Conservation (phyloP, 768 basidiomycete species). For the Serendipita sp. region DNA sequence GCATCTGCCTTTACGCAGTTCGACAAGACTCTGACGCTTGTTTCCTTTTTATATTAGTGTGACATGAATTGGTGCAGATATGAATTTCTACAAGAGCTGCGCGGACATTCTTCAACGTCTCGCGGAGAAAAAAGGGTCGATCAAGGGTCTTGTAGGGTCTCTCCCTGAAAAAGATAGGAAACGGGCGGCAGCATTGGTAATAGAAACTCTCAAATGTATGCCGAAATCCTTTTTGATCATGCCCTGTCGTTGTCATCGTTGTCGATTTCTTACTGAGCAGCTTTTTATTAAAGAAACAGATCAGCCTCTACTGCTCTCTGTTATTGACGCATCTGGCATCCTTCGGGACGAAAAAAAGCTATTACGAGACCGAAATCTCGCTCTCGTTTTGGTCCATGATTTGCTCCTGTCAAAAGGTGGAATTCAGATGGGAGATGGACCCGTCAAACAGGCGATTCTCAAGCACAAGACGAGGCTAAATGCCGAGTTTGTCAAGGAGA, state of each 20-base stretch:
- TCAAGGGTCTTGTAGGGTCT: constrained; percentile 66
- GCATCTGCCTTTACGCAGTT: constrained; percentile 5
- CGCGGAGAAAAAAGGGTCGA: constrained; percentile 80
- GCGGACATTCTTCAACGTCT: constrained; percentile 70
- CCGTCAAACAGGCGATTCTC: constrained; percentile 71
- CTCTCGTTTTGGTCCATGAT: constrained; percentile 83
- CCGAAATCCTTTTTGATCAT: neutral
- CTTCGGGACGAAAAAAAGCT: constrained; percentile 61
- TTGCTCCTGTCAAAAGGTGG: constrained; percentile 61
- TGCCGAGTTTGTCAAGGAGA: constrained; percentile 73
- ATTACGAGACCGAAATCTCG: constrained; percentile 58
- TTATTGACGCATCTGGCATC: constrained; percentile 53
- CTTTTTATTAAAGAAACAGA: constrained; percentile 41
- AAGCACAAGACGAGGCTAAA: constrained; percentile 81
- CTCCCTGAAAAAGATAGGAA: constrained; percentile 62
- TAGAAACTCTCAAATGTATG: constrained; percentile 89
- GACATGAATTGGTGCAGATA: constrained; percentile 21
- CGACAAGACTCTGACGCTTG: neutral
- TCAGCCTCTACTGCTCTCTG: constrained; percentile 53
- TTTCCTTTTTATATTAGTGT: neutral
- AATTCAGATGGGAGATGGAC: constrained; percentile 83
- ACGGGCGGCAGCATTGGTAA: constrained; percentile 70
- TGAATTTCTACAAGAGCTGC: constrained; percentile 96
- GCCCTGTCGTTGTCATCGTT: neutral
- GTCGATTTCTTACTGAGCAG: neutral